Conservation (phyloP, 116 monocot genomes). For the Phalaenopsis hybrid region DNA sequence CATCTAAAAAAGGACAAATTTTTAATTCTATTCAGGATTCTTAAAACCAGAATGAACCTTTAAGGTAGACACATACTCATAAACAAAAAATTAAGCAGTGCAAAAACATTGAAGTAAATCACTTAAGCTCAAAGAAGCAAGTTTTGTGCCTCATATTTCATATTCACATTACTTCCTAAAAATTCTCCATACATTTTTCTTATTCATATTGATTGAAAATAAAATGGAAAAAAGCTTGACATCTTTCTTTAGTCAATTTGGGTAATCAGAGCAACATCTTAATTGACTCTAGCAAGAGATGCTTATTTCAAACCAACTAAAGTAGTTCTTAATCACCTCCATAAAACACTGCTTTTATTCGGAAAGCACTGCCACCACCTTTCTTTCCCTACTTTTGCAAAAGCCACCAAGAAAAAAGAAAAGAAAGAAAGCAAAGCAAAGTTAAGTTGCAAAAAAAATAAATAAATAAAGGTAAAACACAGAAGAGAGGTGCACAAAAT, state of each 20-base stretch:
- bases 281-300: neutral
- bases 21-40: too few relatives aligned
- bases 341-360: conserved; percentile 16
- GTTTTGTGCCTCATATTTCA: too few relatives aligned
- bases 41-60: too few relatives aligned
- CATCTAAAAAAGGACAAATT: too few relatives aligned
- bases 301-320: neutral
- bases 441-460: conserved; percentile 12
- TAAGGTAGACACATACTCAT: too few relatives aligned
- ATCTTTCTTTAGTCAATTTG: neutral
- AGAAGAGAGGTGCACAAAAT: neutral
- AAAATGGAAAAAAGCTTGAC: neutral
- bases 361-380: conserved; percentile 51
- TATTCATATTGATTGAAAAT: too few relatives aligned
- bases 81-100: too few relatives aligned
- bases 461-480: neutral
- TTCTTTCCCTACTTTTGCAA: conserved; percentile 51
- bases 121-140: too few relatives aligned
- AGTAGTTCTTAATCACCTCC: neutral
- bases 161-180: neutral
- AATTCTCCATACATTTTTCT: too few relatives aligned
- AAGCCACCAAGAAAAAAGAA: conserved; percentile 49
- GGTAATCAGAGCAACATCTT: neutral
- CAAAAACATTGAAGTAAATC: too few relatives aligned
- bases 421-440: conserved; percentile 10